Percentiles rank a stretch among this genome's conserved stretches.
These are phyloP conservation scores for Mytilinidion resinicola DNA, from an alignment of 495 filamentous ascomycete genomes.

Conservation along the genomic window DNA sequence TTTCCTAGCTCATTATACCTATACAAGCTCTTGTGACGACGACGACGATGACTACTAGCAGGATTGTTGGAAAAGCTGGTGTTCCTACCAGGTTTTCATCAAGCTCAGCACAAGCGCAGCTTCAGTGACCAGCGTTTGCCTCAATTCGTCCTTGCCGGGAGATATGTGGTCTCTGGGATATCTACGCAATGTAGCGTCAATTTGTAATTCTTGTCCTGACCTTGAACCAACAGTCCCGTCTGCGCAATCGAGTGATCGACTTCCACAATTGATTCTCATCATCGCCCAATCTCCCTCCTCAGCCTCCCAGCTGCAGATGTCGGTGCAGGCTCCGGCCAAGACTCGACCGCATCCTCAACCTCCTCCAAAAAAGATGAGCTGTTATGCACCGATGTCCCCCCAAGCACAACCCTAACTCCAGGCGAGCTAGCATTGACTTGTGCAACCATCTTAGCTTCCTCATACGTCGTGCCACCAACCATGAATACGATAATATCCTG, in stretches of 20 bases:
- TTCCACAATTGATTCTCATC: background rate
- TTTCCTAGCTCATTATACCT: too few relatives aligned
- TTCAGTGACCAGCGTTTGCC: too few relatives aligned
- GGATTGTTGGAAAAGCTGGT: too few relatives aligned
- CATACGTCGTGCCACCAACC: conserved; percentile 86
- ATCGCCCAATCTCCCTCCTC: conserved; percentile 55
- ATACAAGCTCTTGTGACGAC: too few relatives aligned
- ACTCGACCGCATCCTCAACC: conserved; percentile 39
- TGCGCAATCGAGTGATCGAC: background rate
- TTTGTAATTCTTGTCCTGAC: background rate
- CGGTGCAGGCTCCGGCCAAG: conserved; percentile 71
- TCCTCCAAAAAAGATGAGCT: conserved; percentile 74
- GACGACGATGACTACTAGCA: too few relatives aligned
- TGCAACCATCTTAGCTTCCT: conserved; percentile 91
- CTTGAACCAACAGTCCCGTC: background rate
- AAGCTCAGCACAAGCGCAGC: too few relatives aligned
- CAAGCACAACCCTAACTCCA: conserved; percentile 79
- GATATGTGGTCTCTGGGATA: too few relatives aligned
- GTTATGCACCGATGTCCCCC: conserved; percentile 79
- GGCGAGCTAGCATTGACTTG: conserved; percentile 87
- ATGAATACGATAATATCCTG: conserved; percentile 95
- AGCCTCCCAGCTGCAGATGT: conserved; percentile 66
- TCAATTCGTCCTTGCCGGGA: too few relatives aligned
- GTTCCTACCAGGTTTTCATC: too few relatives aligned
- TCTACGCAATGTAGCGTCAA: too few relatives aligned